A percentile compares a stretch with the other conserved stretches of the same genome.
Evolutionary conservation across 768 basidiomycete species (phyloP).

Genomic region (Mycena filopes): DNA sequence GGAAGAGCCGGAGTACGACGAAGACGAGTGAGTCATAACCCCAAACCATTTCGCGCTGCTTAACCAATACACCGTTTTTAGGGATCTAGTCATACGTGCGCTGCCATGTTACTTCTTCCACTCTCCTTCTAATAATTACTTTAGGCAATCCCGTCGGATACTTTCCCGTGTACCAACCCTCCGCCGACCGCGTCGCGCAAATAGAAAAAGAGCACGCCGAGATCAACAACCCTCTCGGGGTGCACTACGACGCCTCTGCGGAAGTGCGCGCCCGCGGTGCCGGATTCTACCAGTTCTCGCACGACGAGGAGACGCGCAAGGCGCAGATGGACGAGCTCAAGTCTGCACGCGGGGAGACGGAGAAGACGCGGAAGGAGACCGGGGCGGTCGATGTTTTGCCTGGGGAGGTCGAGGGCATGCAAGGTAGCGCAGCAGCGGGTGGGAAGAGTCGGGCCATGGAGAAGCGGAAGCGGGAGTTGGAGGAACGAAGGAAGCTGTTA

Average conservation of each 20-base stretch:
- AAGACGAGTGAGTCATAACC: constrained; percentile 64
- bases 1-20: constrained; percentile 59
- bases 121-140: constrained; percentile 15
- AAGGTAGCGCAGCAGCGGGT: constrained; percentile 43
- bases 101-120: constrained; percentile 9
- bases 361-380: constrained; percentile 63
- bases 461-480: constrained; percentile 80
- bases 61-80: constrained; percentile 38
- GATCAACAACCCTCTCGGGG: constrained; percentile 73
- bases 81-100: constrained; percentile 71
- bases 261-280: constrained; percentile 93
- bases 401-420: constrained; percentile 86
- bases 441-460: constrained; percentile 68
- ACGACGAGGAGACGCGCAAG: constrained; percentile 80
- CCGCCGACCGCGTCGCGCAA: constrained; percentile 80
- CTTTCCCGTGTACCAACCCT: constrained; percentile 90
- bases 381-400: constrained; percentile 71
- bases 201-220: constrained; percentile 79
- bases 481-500: constrained; percentile 69
- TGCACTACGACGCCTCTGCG: constrained; percentile 83
- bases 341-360: constrained; percentile 75
- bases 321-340: constrained; percentile 88
- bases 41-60: background rate
- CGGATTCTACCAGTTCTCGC: constrained; percentile 91
- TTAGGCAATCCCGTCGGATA: constrained; percentile 84